Evolutionary conservation across 2,329 filamentous ascomycete genomes (phyloP).

Genomic region (Botrytis deweyae): DNA sequence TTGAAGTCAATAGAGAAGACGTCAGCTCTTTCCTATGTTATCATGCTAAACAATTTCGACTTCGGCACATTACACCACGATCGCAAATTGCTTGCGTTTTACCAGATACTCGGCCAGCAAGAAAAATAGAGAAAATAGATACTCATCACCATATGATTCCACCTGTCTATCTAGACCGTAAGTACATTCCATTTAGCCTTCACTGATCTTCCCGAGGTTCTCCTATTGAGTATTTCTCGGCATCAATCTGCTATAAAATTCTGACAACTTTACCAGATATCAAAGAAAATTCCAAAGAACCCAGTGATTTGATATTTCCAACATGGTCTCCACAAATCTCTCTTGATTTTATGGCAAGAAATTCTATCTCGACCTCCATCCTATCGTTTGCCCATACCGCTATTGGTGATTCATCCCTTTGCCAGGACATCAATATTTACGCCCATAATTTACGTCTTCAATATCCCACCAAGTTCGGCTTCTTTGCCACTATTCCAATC

Average conservation of each 20-base stretch:
- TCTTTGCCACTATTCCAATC: slow-evolving; percentile 11
- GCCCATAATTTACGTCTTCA: background rate
- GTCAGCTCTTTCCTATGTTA: background rate
- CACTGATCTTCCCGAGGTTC: background rate
- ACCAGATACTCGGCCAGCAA: background rate
- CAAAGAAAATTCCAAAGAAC: background rate
- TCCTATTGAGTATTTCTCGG: background rate
- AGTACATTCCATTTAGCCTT: background rate
- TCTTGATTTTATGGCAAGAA: slow-evolving; percentile 6
- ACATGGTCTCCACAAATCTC: slow-evolving; percentile 9
- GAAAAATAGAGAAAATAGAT: slow-evolving; percentile 5
- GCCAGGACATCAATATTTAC: slow-evolving; percentile 3
- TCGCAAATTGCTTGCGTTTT: background rate
- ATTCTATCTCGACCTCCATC: slow-evolving; percentile 11
- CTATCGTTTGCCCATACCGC: slow-evolving; percentile 9
- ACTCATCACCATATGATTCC: slow-evolving; percentile 17
- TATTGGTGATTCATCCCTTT: background rate
- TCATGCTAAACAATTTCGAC: background rate
- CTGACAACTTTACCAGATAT: background rate
- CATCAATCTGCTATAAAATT: background rate
- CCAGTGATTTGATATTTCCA: background rate
- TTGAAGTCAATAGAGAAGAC: slow-evolving; percentile 14
- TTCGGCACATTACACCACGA: slow-evolving; percentile 3
- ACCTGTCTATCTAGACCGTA: slow-evolving; percentile 8
- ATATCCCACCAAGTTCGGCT: slow-evolving; percentile 11